Base-by-base conservation (phyloP, 2,329 filamentous ascomycete genomes). In the Ophiostoma triangulosporum region DNA sequence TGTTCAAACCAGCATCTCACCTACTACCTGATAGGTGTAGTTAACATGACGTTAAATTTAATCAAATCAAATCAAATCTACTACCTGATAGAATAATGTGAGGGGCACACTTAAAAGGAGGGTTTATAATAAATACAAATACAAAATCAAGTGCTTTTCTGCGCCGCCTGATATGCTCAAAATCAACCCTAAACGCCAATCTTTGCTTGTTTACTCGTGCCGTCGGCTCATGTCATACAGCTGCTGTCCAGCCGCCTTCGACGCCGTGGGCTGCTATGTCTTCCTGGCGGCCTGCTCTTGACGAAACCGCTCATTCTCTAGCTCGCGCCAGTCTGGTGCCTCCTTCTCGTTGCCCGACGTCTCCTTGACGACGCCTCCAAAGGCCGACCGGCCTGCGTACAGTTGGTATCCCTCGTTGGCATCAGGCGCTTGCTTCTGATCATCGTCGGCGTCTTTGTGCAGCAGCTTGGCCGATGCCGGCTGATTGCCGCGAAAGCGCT, bases 401-500 rank as follows among this genome's bases (percentile, higher is more conserved):
- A 95, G 68, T 71, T 93, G 83, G 64, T 82, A 79, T 4, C 78
- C 76, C 17, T 55, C 50, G 24, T 33, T 17, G 26, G 43, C 15
- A 6, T 26, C 24, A 3, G 53, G 2, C 2, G 40, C 29, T 11
- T 45, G 38, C 20, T 35, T 50, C 5, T 50, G 27, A 11, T 15
- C 29, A 8, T 26, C 24, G 17, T 33, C 31, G 7, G 29, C n/a
- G 2, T 35, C 26, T 8, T 48, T 48, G 11, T 29, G 36, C 62
- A 81, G 70, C 56, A 74, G 70, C 63, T 72, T 74, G 60, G 84
- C 79, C 24, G 80, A 75, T 59, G 95, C 83, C 52, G 93, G 89
- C 67, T 88, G 81, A 72, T 97, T 97, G 55, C 93, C 93, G 54
- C 93, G 81, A 70, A 98, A 97, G 32, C 93, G 85, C 73, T 97